Evolutionary conservation across 2,329 filamentous ascomycete genomes (phyloP).

Genomic region (Dothistroma pini): DNA sequence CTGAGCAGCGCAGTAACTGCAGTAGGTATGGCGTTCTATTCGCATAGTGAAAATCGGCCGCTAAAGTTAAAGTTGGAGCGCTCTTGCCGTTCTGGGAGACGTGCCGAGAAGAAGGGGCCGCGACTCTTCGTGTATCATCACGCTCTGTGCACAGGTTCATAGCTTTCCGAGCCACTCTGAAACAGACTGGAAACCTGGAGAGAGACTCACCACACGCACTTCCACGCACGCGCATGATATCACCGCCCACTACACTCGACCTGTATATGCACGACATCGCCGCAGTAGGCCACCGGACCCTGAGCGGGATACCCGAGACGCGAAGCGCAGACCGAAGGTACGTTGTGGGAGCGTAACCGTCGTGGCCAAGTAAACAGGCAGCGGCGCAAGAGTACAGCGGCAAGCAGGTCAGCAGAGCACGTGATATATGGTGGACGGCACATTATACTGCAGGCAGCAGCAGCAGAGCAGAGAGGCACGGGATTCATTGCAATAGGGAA

Average conservation of each 20-base stretch:
- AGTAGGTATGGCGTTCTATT: background rate
- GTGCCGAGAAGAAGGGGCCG: background rate
- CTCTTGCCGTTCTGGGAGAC: background rate
- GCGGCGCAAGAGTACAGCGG: background rate
- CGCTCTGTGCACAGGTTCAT: background rate
- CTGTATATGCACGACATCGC: background rate
- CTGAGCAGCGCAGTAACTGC: background rate
- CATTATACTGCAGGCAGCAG: background rate
- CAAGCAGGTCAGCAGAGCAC: background rate
- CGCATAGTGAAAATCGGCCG: background rate
- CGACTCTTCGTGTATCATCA: background rate
- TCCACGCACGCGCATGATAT: background rate
- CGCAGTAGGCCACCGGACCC: background rate
- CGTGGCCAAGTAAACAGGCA: background rate
- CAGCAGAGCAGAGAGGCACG: slow-evolving; percentile 1
- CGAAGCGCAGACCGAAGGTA: background rate
- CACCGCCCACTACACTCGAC: background rate
- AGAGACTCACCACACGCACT: background rate
- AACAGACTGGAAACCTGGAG: background rate
- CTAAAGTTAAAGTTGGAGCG: background rate
- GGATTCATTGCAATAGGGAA: background rate
- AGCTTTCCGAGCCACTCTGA: background rate
- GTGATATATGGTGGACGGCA: background rate
- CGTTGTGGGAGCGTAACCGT: background rate
- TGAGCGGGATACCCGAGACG: background rate